Conservation (phyloP, 306 rosid genomes). For the Ochetophila trinervis region DNA sequence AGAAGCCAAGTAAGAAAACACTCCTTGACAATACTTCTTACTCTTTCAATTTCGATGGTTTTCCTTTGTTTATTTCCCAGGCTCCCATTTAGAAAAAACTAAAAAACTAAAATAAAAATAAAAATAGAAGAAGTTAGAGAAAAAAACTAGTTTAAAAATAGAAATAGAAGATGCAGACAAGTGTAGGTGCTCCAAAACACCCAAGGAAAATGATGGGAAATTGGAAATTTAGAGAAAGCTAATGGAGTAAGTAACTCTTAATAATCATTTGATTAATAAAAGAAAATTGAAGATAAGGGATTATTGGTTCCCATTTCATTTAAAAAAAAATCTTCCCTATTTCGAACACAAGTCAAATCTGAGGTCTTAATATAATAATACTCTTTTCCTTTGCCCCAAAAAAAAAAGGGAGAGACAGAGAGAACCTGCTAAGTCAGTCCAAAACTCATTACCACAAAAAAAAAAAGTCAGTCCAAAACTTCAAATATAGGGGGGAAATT, state of each 20-base stretch:
- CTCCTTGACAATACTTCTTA: no score
- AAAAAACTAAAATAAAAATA: no score
- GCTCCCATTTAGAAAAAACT: background rate
- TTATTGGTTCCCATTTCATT: background rate
- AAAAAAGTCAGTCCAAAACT: no score
- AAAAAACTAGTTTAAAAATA: no score
- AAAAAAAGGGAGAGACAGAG: no score
- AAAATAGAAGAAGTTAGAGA: no score
- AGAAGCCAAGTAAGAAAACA: no score
- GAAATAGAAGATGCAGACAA: background rate
- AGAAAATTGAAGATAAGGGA: background rate
- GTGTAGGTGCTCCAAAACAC: background rate
- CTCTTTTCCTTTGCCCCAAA: no score
- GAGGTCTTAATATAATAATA: no score
- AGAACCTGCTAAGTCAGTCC: no score
- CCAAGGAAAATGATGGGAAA: background rate
- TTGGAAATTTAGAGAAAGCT: background rate
- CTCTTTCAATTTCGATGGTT: no score
- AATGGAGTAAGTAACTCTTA: background rate
- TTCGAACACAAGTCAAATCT: slow-evolving; percentile 1
- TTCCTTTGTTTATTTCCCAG: background rate
- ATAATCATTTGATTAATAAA: background rate
- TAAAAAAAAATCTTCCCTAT: background rate
- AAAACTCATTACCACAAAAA: no score
- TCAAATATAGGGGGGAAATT: background rate